These are phyloP conservation scores for Rauvolfia tetraphylla DNA, from an alignment of 257 asterid genomes.

Conservation along the genomic window DNA sequence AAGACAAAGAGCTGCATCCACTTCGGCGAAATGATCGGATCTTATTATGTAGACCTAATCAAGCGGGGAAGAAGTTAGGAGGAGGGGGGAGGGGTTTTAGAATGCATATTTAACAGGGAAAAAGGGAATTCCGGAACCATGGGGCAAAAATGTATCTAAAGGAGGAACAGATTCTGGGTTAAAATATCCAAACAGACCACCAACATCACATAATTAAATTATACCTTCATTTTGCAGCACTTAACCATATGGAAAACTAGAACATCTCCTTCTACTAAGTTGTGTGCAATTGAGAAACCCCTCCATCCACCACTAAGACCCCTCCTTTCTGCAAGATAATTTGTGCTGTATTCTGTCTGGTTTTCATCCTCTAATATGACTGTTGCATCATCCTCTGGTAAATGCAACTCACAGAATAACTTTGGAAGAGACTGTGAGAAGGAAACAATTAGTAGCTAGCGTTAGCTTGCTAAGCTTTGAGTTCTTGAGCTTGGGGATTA, in stretches of 20 bases:
- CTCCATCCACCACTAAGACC: conserved; percentile 69
- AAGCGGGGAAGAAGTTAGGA: not conserved
- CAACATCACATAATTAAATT: not conserved
- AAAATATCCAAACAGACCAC: not conserved
- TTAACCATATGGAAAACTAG: conserved; percentile 41
- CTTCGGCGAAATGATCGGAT: conserved; percentile 34
- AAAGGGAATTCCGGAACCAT: not conserved
- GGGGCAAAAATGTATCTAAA: not conserved
- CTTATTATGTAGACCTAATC: conserved; percentile 42
- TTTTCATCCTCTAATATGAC: conserved; percentile 45
- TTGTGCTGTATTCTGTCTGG: conserved; percentile 28
- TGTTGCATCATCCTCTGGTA: conserved; percentile 39
- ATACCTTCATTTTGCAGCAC: conserved; percentile 25
- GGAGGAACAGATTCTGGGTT: not conserved
- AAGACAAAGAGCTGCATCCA: conserved; percentile 50
- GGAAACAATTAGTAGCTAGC: not conserved
- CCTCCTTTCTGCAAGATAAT: conserved; percentile 36
- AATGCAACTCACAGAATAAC: conserved; percentile 36
- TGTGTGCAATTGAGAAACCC: conserved; percentile 44
- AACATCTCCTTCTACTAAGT: conserved; percentile 51
- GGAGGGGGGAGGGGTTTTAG: not conserved
- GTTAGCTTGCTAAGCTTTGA: too few relatives aligned
- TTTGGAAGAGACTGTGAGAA: conserved; percentile 41
- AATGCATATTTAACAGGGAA: not conserved
- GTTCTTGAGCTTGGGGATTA: not conserved